A percentile compares a stretch with the other conserved stretches of the same genome.
Conservation (phyloP, 2,329 filamentous ascomycete genomes). For the Cladosporium sp. region DNA sequence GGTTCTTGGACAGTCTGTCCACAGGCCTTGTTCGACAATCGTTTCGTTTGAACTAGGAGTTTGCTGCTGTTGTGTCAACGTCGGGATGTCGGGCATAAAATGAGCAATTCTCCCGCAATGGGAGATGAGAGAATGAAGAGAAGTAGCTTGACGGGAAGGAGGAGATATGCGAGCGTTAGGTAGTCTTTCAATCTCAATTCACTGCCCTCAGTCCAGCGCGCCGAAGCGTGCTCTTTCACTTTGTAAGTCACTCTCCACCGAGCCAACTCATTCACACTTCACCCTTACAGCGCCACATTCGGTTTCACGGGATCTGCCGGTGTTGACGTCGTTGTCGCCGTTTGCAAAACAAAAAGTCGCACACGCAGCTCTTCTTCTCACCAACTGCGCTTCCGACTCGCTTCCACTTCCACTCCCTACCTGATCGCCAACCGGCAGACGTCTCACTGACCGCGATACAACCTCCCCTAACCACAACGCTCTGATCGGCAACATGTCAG, state of each 20-base stretch:
- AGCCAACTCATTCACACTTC: neutral
- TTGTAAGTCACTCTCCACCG: neutral
- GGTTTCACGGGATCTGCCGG: neutral
- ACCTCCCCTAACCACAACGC: neutral
- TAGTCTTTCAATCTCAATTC: neutral
- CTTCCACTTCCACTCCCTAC: neutral
- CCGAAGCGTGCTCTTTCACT: neutral
- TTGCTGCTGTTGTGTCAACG: no score
- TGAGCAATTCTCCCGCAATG: no score
- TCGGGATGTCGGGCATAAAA: no score
- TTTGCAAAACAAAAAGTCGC: neutral
- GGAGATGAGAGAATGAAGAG: no score
- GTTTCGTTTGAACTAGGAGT: no score
- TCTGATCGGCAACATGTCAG: neutral
- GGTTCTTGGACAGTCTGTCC: no score
- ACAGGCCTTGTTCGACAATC: no score
- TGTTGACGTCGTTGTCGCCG: neutral
- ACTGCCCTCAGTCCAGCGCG: neutral
- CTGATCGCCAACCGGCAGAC: neutral
- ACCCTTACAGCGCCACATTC: neutral
- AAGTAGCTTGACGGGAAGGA: no score
- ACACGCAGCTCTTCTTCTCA: neutral
- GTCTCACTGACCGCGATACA: neutral
- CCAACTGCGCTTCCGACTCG: neutral
- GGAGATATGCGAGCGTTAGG: neutral